Percentiles rank a stretch among this genome's conserved stretches.
Evolutionary conservation across 2,329 filamentous ascomycete genomes (phyloP).

Genomic region (Mycosphaerella sp.): DNA sequence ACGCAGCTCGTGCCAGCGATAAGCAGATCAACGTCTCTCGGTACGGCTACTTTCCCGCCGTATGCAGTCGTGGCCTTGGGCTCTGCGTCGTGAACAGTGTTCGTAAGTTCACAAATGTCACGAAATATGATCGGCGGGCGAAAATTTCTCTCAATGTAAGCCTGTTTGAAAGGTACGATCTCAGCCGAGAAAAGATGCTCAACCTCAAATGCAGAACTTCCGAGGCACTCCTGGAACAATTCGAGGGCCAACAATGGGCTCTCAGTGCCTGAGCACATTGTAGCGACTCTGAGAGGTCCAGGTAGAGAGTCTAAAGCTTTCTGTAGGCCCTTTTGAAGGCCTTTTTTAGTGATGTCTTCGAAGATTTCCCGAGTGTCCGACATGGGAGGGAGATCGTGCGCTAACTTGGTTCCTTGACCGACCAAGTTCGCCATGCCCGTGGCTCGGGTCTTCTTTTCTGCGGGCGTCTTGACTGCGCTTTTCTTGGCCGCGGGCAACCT

Average conservation of each 20-base stretch:
- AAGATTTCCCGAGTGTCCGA: slow-evolving; percentile 47
- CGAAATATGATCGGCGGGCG: slow-evolving; percentile 39
- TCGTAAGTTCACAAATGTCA: slow-evolving; percentile 40
- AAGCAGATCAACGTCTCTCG: slow-evolving; percentile 56
- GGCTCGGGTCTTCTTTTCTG: background rate
- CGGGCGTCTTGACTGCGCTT: background rate
- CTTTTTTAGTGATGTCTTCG: slow-evolving; percentile 41
- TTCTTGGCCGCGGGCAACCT: too few species aligned
- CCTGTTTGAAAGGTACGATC: slow-evolving; percentile 44
- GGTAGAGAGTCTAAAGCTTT: background rate
- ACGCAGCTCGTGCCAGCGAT: slow-evolving; percentile 71
- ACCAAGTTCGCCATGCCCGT: background rate
- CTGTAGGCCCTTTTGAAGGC: slow-evolving; percentile 17
- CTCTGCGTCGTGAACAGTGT: slow-evolving; percentile 19
- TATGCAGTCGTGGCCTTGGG: slow-evolving; percentile 54
- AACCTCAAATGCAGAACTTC: slow-evolving; percentile 21
- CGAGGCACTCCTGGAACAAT: slow-evolving; percentile 44
- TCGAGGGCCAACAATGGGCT: slow-evolving; percentile 62
- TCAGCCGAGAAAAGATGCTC: slow-evolving; percentile 44
- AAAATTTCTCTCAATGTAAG: slow-evolving; percentile 45
- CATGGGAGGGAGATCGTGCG: slow-evolving; percentile 42
- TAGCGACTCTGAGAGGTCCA: slow-evolving; percentile 52
- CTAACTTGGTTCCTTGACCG: slow-evolving; percentile 1
- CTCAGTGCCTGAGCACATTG: slow-evolving; percentile 75
- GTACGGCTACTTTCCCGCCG: slow-evolving; percentile 54